Evolutionary conservation across 257 asterid genomes (phyloP).

Genomic region (Orobanche coerulescens): DNA sequence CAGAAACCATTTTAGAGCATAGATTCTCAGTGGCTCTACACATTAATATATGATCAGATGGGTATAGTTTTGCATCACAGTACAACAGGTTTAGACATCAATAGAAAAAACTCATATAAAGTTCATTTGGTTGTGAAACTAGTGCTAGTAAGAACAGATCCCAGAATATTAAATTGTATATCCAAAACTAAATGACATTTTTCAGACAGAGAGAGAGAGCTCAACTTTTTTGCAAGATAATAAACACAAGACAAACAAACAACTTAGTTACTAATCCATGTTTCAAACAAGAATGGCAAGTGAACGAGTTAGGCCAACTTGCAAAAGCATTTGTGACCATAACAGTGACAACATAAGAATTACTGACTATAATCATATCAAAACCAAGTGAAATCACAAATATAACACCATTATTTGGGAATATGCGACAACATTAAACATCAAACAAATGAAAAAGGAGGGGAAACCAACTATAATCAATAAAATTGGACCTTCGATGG

Average conservation of each 20-base stretch:
- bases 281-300: too few species aligned
- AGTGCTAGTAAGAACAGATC: neutral
- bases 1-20: too few species aligned
- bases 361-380: neutral
- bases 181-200: too few species aligned
- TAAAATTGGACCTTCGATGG: constrained; percentile 28
- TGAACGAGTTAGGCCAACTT: too few species aligned
- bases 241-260: too few species aligned
- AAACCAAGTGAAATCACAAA: neutral
- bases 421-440: neutral
- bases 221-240: too few species aligned
- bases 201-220: too few species aligned
- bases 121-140: neutral
- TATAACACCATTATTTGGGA: neutral
- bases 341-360: neutral
- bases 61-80: too few species aligned
- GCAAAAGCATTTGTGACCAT: too few species aligned
- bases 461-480: neutral
- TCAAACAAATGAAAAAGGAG: neutral
- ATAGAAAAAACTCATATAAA: neutral
- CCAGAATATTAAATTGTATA: neutral
- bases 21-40: too few species aligned
- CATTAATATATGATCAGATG: too few species aligned
- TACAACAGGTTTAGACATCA: neutral
- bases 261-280: too few species aligned